Evolutionary conservation across 1,139 yeast species (phyloP), one percentile per base, ranked within the genome.

Genomic region (Blastobotrys persicus): DNA sequence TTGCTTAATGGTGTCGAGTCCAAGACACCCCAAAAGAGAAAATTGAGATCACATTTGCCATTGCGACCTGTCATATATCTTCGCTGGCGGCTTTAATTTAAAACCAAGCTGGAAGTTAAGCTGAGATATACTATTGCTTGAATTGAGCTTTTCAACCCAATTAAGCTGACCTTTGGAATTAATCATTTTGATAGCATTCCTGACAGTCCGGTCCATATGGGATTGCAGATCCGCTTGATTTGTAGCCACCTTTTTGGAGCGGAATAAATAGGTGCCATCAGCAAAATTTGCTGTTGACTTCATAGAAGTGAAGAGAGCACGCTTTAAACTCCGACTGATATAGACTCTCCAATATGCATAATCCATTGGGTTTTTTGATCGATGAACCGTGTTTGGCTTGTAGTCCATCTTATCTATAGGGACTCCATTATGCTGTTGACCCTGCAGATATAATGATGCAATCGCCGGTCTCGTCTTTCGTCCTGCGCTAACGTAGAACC

Each of bases 391-490:
- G 2, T 44, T 47, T 3, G 55, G 53, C 13, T 52, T 49, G 20
- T 41, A 51, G 23, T 42, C 51, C 46, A 44, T 37, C 23, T 37
- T 44, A 39, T 31, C 32, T 35, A 32, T 42, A 4, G 37, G n/a
- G 2, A 46, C 52, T 2, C 70, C 70, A 46, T 67, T 67, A 47
- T 50, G 58, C 38, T 54, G 60, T 4, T 47, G 53, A 12, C 68
- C 67, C 1, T 45, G 39, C 9, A 50, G 40, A 31, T 52, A 63
- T 4, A 58, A 38, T 11, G 63, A 53, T 7, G 58, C 54, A 2
- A 79, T 40, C 0, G 79, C 75, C 0, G 85, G 85, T 35, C 71
- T 69, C 2, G 80, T 71, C 55, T 78, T 79, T n/a, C 83, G 67
- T 23, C 74, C 74, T 23, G 67, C 54, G 0, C 76, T 72, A 4